Conservation (phyloP, 192 early-diverging fungal genomes). For the Coemansia sp. region DNA sequence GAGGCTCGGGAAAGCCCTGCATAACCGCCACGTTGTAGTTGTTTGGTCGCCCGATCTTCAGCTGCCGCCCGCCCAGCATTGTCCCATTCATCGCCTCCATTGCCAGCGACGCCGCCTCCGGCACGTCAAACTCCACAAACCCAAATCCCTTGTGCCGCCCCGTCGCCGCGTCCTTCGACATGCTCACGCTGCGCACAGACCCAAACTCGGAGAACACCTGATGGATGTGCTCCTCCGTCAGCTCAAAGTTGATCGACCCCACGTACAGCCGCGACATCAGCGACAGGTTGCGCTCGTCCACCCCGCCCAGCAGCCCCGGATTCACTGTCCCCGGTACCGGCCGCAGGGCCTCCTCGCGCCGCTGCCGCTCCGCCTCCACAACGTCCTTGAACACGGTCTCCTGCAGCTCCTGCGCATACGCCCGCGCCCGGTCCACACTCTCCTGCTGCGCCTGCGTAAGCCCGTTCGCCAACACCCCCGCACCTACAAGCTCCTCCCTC, state of each 20-base stretch:
- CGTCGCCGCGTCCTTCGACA: constrained; percentile 69
- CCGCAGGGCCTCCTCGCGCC: constrained; percentile 13
- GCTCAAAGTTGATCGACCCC: constrained; percentile 80
- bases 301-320: constrained; percentile 32
- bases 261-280: constrained; percentile 65
- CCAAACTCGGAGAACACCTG: constrained; percentile 77
- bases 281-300: constrained; percentile 41
- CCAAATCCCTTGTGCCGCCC: constrained; percentile 82
- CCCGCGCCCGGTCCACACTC: constrained; percentile 27
- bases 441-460: constrained; percentile 33
- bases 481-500: not conserved
- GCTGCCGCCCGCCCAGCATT: constrained; percentile 69
- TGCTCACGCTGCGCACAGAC: constrained; percentile 64
- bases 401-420: constrained; percentile 44
- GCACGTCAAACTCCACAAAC: constrained; percentile 84
- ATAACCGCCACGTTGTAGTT: constrained; percentile 64
- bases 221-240: constrained; percentile 73
- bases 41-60: constrained; percentile 82
- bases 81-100: constrained; percentile 74
- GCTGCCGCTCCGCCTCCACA: constrained; percentile 17
- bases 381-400: constrained; percentile 42
- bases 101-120: constrained; percentile 78
- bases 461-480: constrained; percentile 9
- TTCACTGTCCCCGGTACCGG: constrained; percentile 16
- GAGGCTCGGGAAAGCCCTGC: constrained; percentile 59